phyloP scores from a whole-genome alignment of 1,139 yeast species.

The Geotrichum europaeum region DNA sequence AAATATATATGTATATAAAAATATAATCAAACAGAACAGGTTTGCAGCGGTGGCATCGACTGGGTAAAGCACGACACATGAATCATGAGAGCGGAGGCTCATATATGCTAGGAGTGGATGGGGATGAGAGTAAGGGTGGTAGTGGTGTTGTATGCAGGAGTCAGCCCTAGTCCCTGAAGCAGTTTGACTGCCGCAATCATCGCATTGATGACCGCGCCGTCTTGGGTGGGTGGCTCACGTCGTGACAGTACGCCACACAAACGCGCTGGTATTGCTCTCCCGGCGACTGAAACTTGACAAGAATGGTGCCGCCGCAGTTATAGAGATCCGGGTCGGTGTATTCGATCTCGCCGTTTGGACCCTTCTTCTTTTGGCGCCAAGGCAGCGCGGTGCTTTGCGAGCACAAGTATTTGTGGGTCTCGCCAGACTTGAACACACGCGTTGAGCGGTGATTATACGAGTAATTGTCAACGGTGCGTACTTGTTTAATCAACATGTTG shows the following conservation, averaged over 20 bases:
- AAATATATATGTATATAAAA: not conserved
- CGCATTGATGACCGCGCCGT: not conserved
- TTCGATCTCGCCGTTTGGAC: conserved; percentile 7
- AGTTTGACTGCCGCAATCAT: not conserved
- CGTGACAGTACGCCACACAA: conserved; percentile 17
- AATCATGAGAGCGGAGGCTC: not conserved
- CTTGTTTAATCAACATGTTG: conserved; percentile 9
- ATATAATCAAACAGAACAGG: not conserved
- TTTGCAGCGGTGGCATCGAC: not conserved
- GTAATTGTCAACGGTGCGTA: conserved; percentile 12
- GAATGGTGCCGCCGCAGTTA: conserved; percentile 15
- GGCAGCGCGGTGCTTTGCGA: conserved; percentile 16
- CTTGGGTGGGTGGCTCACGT: conserved; percentile 16
- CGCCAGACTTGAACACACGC: conserved; percentile 15
- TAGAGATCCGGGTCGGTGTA: conserved; percentile 13
- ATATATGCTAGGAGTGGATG: not conserved
- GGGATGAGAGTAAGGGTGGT: not conserved
- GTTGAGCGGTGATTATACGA: conserved; percentile 16
- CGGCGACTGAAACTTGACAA: conserved; percentile 15
- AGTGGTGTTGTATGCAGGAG: not conserved
- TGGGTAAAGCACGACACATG: not conserved
- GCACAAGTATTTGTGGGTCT: conserved; percentile 17
- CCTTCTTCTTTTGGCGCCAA: conserved; percentile 15
- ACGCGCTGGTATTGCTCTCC: conserved; percentile 13
- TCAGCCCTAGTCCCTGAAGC: not conserved